Evolutionary conservation across 2,329 filamentous ascomycete genomes (phyloP).

Genomic region (Penicillium sp.): DNA sequence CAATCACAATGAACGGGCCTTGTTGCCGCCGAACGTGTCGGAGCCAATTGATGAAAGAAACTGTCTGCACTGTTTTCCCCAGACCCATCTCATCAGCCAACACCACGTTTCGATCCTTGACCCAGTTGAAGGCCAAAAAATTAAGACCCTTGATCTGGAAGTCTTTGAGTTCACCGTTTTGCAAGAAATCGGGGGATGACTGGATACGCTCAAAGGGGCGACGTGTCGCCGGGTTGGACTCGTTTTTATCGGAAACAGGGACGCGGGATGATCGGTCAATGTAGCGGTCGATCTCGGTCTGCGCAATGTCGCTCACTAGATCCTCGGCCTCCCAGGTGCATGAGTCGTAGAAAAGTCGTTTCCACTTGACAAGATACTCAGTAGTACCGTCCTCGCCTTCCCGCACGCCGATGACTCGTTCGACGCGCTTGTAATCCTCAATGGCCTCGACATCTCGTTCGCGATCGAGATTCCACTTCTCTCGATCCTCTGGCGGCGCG

Average conservation of each 20-base stretch:
- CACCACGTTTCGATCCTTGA: constrained; percentile 87
- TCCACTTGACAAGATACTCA: constrained; percentile 97
- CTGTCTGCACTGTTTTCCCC: constrained; percentile 95
- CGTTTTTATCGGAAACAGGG: constrained; percentile 71
- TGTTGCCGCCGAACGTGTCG: constrained; percentile 84
- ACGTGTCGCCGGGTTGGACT: constrained; percentile 70
- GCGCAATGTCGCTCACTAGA: constrained; percentile 70
- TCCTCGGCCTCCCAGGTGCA: constrained; percentile 87
- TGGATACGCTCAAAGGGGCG: constrained; percentile 66
- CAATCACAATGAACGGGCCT: constrained; percentile 94
- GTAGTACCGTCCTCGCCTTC: constrained; percentile 66
- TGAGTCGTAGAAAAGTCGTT: constrained; percentile 83
- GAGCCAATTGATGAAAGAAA: constrained; percentile 95
- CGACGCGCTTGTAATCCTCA: constrained; percentile 84
- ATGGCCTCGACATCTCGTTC: constrained; percentile 85
- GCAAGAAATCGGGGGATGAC: constrained; percentile 78
- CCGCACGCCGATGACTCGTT: constrained; percentile 80
- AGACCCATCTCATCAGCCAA: constrained; percentile 98
- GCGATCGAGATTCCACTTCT: constrained; percentile 92
- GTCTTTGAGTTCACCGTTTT: constrained; percentile 75
- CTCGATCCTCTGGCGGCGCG: constrained; percentile 74
- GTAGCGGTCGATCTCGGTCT: constrained; percentile 86
- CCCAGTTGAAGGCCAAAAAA: constrained; percentile 95
- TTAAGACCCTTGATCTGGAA: constrained; percentile 94
- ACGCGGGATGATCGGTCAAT: constrained; percentile 75